Evolutionary conservation across 805 yeast genomes (phyloP).

Genomic region (Suhomyces vadensis): DNA sequence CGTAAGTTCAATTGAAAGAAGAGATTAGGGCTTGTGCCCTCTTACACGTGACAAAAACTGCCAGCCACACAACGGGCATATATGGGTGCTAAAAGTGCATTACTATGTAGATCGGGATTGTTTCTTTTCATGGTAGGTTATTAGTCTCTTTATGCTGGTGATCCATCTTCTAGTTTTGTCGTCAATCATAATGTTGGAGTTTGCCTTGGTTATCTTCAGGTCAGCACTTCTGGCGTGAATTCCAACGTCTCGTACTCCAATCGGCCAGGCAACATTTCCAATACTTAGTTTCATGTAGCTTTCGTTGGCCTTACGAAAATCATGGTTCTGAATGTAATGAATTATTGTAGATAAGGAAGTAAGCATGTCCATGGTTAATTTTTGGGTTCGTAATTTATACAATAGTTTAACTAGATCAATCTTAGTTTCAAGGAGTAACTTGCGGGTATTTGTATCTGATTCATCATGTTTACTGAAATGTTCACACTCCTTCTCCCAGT

Average conservation of each 20-base stretch:
- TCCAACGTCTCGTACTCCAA: constrained; percentile 77
- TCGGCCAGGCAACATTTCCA: constrained; percentile 92
- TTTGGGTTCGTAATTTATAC: constrained; percentile 35
- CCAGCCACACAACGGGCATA: neutral
- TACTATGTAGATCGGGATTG: neutral
- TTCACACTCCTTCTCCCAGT: constrained; percentile 33
- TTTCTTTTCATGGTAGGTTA: constrained; percentile 51
- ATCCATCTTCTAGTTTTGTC: constrained; percentile 78
- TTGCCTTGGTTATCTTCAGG: constrained; percentile 47
- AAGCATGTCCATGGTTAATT: constrained; percentile 46
- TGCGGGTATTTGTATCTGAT: neutral
- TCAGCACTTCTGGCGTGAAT: constrained; percentile 75
- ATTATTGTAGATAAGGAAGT: constrained; percentile 61
- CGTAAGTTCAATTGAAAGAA: neutral
- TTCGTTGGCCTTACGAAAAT: constrained; percentile 58
- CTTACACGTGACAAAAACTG: neutral
- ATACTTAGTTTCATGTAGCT: constrained; percentile 73
- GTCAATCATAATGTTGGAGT: constrained; percentile 76
- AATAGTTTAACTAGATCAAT: constrained; percentile 53
- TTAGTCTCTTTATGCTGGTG: constrained; percentile 67
- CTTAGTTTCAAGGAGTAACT: constrained; percentile 36
- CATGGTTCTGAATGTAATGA: constrained; percentile 55
- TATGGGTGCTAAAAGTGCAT: too few relatives aligned
- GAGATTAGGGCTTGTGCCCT: constrained; percentile 7
- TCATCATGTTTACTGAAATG: constrained; percentile 5